A percentile compares a stretch with the other conserved stretches of the same genome.
Evolutionary conservation across 2,329 filamentous ascomycete genomes (phyloP).

Genomic region (Exophiala sp.): DNA sequence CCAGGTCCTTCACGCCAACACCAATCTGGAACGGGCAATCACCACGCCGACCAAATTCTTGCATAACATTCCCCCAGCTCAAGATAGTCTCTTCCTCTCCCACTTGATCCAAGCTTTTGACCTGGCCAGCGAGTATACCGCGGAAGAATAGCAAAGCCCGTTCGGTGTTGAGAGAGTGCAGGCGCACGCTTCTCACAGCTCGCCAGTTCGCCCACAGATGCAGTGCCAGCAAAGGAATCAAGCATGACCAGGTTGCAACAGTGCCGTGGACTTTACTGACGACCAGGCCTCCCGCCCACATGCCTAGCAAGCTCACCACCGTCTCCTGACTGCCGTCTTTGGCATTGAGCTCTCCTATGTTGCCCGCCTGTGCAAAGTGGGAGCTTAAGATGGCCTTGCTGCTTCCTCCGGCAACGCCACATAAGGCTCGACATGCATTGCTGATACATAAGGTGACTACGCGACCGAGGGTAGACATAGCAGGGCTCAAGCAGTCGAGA

Average conservation of each 20-base stretch:
- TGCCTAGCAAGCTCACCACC: constrained; percentile 78
- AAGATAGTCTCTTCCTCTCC: constrained; percentile 17
- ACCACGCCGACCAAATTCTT: background rate
- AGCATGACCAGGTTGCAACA: constrained; percentile 64
- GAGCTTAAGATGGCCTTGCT: constrained; percentile 86
- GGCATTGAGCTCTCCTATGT: constrained; percentile 88
- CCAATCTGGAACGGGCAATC: constrained; percentile 11
- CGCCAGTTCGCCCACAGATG: constrained; percentile 82
- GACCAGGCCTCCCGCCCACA: constrained; percentile 75
- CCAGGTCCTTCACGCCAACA: constrained; percentile 10
- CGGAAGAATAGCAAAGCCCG: constrained; percentile 69
- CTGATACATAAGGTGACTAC: constrained; percentile 55
- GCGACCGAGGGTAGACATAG: constrained; percentile 55
- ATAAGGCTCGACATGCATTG: constrained; percentile 62
- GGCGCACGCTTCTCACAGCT: constrained; percentile 75
- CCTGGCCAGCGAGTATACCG: constrained; percentile 28
- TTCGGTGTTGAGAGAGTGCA: constrained; percentile 80
- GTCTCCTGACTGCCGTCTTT: constrained; percentile 96
- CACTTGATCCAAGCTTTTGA: constrained; percentile 13
- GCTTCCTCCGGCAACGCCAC: constrained; percentile 83
- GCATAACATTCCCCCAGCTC: background rate
- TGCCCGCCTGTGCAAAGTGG: constrained; percentile 82
- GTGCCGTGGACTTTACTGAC: constrained; percentile 69
- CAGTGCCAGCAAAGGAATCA: constrained; percentile 64
- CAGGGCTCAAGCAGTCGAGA: constrained; percentile 75